Evolutionary conservation across 2,329 filamentous ascomycete species (phyloP), one percentile per base, ranked within the genome.

Genomic region (Ophiostoma sp.): DNA sequence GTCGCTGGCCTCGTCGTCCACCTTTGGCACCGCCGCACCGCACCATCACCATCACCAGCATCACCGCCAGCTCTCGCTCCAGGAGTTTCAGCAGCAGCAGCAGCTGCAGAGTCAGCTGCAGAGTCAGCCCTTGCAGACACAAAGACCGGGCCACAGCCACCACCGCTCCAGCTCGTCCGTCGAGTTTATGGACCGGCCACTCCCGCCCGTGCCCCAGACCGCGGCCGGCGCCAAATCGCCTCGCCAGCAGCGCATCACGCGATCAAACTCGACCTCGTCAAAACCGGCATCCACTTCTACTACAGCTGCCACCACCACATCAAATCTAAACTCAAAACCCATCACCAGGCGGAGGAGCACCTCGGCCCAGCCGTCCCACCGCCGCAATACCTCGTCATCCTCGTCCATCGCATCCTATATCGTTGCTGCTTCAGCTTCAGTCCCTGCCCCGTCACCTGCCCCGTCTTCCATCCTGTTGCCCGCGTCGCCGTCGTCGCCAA

Each of bases 321-420:
- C 11, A 48, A n/a, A 17, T 48, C 15, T 11, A 48, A 52, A 48
- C 39, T 3, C 31, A 15, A 39, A 68, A 52, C 7, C n/a, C 57
- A 27, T 36, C 33, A 39, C 48, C 2, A 44, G 44, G 35, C 57
- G n/a, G 20, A 57, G 54, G 20, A 54, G 35, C 3, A 67, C 35
- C 3, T 39, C 23, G 7, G 17, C 13, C 11, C 41, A 31, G 41
- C 11, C 15, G 6, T 13, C 39, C 36, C 67, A 44, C 62, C 60
- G 41, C 54, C 57, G 6, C 44, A 52, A 33, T 39, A 65, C 57
- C 54, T 52, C 8, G 11, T 35, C 67, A 1, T 68, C 69, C 20
- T 68, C 69, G 27, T 70, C 69, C 57, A 41, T 70, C 27, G 62
- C 65, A 4, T 68, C 66, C 8, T 67, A 36, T 20, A 5, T 35